These are phyloP conservation scores for Babesia ovata DNA, from an alignment of 169 alveolate species.

Conservation along the genomic window DNA sequence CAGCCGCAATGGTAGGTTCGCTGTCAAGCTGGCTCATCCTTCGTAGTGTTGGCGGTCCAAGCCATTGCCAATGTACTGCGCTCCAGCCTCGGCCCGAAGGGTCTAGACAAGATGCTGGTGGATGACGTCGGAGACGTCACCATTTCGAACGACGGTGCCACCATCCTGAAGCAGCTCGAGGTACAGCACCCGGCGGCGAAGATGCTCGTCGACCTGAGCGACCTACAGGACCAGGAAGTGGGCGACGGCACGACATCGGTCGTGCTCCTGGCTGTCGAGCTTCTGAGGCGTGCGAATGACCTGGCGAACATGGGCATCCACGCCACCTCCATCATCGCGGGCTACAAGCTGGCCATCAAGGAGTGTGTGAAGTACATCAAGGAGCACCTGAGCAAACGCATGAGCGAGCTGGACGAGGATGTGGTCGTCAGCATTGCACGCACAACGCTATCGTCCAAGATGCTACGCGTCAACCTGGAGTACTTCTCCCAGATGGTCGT, in stretches of 20 bases:
- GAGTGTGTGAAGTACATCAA: constrained; percentile 94
- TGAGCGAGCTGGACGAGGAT: constrained; percentile 85
- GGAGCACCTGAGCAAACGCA: constrained; percentile 85
- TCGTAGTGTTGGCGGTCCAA: constrained; percentile 93
- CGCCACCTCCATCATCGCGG: constrained; percentile 96
- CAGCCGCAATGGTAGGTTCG: constrained; percentile 57
- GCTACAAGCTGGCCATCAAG: constrained; percentile 92
- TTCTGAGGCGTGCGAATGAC: constrained; percentile 94
- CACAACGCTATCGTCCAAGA: constrained; percentile 94
- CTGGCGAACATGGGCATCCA: constrained; percentile 95
- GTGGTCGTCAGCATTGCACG: constrained; percentile 90
- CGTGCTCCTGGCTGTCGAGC: constrained; percentile 97
- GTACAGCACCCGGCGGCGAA: constrained; percentile 99
- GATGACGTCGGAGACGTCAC: constrained; percentile 99
- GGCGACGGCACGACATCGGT: constrained; percentile 99
- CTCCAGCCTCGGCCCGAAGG: constrained; percentile 99
- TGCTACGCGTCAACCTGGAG: constrained; percentile 92
- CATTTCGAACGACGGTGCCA: constrained; percentile 99
- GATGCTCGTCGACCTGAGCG: constrained; percentile 94
- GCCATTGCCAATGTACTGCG: constrained; percentile 96
- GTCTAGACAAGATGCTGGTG: constrained; percentile 99
- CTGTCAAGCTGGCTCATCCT: not conserved
- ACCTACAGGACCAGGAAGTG: constrained; percentile 95
- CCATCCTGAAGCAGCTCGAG: constrained; percentile 96
- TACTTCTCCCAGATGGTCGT: constrained; percentile 94